Percentiles rank a stretch among this genome's conserved stretches.
phyloP scores from a whole-genome alignment of 192 early-diverging fungal species.

The Jimgerdemannia lactiflua region DNA sequence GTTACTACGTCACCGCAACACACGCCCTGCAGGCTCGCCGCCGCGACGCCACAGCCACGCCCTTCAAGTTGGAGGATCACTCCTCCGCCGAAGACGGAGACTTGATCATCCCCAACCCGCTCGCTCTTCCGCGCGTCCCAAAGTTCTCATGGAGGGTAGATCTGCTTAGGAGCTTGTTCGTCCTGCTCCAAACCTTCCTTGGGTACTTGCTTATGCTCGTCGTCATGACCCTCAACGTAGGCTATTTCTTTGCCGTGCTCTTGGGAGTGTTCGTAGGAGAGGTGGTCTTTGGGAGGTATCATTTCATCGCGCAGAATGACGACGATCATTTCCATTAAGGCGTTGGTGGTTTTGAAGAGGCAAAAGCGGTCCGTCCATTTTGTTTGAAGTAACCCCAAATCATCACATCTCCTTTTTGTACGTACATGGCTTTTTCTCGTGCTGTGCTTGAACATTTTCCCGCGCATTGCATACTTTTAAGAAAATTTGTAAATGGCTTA shows the following conservation, averaged over 20 bases:
- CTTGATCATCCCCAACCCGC: neutral
- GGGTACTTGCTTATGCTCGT: conserved; percentile 52
- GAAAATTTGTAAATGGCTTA: too few species aligned
- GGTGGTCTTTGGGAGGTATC: conserved; percentile 43
- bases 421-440: too few species aligned
- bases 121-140: conserved; percentile 27
- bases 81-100: neutral
- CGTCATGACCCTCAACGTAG: conserved; percentile 52
- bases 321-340: too few species aligned
- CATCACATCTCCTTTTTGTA: too few species aligned
- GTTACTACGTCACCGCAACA: conserved; percentile 23
- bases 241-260: conserved; percentile 43
- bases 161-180: conserved; percentile 36
- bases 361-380: too few species aligned
- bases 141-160: conserved; percentile 44
- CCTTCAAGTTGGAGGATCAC: too few species aligned
- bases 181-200: conserved; percentile 27
- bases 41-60: too few species aligned
- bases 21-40: too few species aligned
- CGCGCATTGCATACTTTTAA: too few species aligned
- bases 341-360: too few species aligned
- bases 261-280: conserved; percentile 49
- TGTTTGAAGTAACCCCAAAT: too few species aligned
- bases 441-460: too few species aligned
- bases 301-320: neutral